A percentile compares a stretch with the other conserved stretches of the same genome.
These are phyloP conservation scores for Flaveria brownii DNA, from an alignment of 129 eudicot genomes.

Conservation along the genomic window DNA sequence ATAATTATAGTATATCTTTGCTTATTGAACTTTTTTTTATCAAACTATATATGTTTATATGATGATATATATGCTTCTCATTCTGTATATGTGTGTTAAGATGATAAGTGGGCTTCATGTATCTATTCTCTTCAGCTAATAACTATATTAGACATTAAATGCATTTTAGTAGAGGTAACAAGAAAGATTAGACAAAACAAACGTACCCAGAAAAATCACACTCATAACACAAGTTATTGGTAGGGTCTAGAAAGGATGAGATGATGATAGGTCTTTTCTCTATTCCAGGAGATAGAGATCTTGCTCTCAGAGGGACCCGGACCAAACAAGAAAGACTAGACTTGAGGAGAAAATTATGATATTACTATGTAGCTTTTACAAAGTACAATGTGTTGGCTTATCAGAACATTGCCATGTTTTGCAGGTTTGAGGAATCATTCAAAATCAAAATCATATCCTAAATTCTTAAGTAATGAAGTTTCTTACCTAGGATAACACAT, in stretches of 20 bases:
- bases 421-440: neutral
- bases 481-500: too few relatives aligned
- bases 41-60: neutral
- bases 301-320: too few relatives aligned
- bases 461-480: too few relatives aligned
- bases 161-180: neutral
- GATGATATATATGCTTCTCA: neutral
- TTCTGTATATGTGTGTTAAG: too few relatives aligned
- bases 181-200: neutral
- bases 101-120: too few relatives aligned
- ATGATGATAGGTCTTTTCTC: too few relatives aligned
- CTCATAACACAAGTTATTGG: too few relatives aligned
- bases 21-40: neutral
- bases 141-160: neutral
- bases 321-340: neutral
- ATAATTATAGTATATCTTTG: neutral
- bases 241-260: neutral
- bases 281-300: too few relatives aligned
- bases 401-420: neutral
- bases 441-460: neutral
- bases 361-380: constrained; percentile 2
- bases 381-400: neutral
- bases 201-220: too few relatives aligned
- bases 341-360: constrained; percentile 8
- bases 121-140: too few relatives aligned